Conservation (phyloP, 305 asterid species). For the Fraxinus platypoda region DNA sequence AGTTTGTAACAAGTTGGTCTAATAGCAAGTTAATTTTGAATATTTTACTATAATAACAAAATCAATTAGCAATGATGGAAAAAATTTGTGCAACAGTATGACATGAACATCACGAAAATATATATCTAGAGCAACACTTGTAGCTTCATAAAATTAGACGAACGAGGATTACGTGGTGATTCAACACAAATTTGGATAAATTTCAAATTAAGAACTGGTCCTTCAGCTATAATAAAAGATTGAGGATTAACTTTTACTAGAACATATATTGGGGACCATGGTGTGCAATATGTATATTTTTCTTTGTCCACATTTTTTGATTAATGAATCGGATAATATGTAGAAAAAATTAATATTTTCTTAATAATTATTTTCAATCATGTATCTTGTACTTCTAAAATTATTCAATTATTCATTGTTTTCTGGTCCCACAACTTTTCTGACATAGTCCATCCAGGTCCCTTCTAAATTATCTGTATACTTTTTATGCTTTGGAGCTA, state of each 20-base stretch:
- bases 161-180: background rate
- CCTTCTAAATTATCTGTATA: background rate
- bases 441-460: background rate
- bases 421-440: conserved; percentile 3
- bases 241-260: background rate
- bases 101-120: background rate
- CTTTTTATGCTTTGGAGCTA: background rate
- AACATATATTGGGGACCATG: background rate
- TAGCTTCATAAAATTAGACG: background rate
- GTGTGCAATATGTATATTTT: background rate
- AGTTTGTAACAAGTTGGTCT: background rate
- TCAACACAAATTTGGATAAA: background rate
- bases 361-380: background rate
- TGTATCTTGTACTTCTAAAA: background rate
- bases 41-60: background rate
- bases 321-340: background rate
- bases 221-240: background rate
- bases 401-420: background rate
- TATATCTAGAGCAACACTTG: background rate
- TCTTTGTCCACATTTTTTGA: background rate
- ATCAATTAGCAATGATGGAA: background rate
- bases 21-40: background rate
- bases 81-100: background rate
- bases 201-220: background rate
- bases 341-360: background rate